A percentile compares a stretch with the other conserved stretches of the same genome.
Conservation (phyloP, 2,329 filamentous ascomycete species). For the Cladosporium sp. region DNA sequence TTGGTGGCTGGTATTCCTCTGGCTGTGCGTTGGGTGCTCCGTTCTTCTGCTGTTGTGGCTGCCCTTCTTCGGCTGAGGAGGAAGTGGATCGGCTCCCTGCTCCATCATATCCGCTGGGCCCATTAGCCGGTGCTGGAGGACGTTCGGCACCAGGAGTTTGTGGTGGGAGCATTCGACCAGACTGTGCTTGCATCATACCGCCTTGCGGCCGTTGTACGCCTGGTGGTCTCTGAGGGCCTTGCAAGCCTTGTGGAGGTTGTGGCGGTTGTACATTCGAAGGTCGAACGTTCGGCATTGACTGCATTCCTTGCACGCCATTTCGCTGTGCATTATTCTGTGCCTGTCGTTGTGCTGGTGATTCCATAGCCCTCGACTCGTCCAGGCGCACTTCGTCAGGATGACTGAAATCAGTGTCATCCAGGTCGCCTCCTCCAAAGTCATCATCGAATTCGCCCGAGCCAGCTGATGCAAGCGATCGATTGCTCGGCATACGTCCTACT, state of each 20-base stretch:
- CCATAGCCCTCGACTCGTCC: conserved; percentile 34
- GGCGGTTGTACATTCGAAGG: conserved; percentile 32
- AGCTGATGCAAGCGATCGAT: conserved; percentile 38
- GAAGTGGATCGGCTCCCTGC: conserved; percentile 33
- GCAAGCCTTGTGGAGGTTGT: conserved; percentile 25
- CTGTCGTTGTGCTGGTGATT: conserved; percentile 27
- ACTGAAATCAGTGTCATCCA: conserved; percentile 58
- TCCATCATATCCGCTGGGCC: conserved; percentile 17
- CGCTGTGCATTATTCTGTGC: conserved; percentile 23
- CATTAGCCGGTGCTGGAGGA: background rate
- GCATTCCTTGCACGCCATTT: conserved; percentile 31
- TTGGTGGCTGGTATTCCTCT: conserved; percentile 24
- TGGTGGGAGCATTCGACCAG: conserved; percentile 31
- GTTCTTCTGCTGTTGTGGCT: conserved; percentile 20
- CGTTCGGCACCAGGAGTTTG: conserved; percentile 32
- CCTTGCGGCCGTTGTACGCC: conserved; percentile 24
- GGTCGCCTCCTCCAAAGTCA: conserved; percentile 56
- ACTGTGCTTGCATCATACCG: conserved; percentile 25
- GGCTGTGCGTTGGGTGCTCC: conserved; percentile 2
- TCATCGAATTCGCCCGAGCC: conserved; percentile 52
- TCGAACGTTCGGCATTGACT: conserved; percentile 35
- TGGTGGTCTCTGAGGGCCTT: conserved; percentile 29
- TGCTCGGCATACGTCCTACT: conserved; percentile 30
- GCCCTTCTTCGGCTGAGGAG: conserved; percentile 28
- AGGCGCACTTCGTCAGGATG: conserved; percentile 77